phyloP scores from a whole-genome alignment of 2,329 filamentous ascomycete species.

The Apiospora pterosperma region DNA sequence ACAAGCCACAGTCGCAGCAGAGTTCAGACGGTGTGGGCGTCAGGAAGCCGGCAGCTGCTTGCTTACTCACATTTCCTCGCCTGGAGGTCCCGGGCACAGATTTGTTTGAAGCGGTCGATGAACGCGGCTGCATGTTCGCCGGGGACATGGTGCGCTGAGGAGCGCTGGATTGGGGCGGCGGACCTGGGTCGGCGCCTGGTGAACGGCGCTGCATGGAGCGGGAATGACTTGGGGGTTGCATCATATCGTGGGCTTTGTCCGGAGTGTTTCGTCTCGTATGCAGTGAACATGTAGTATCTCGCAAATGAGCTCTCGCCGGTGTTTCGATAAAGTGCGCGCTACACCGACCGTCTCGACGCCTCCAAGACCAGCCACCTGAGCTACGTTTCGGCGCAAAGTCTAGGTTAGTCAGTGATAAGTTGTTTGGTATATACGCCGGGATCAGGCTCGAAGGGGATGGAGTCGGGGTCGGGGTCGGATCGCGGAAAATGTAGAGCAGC shows the following conservation, averaged over 20 bases:
- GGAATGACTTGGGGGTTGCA: conserved; percentile 50
- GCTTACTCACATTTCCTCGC: conserved; percentile 54
- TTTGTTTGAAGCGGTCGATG: conserved; percentile 63
- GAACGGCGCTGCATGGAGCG: conserved; percentile 59
- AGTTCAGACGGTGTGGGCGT: background rate
- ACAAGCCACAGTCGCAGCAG: background rate
- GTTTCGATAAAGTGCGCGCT: conserved; percentile 1
- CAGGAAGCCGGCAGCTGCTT: background rate
- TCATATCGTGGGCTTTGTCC: conserved; percentile 20
- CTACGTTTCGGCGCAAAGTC: conserved; percentile 3
- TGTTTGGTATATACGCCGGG: background rate
- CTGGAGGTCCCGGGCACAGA: conserved; percentile 50
- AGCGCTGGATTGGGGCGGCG: conserved; percentile 46
- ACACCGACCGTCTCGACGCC: background rate
- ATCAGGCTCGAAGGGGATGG: background rate
- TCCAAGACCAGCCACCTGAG: background rate
- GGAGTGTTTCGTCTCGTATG: background rate
- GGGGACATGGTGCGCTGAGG: conserved; percentile 60
- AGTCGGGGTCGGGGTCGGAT: background rate
- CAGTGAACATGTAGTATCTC: background rate
- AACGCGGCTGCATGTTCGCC: conserved; percentile 55
- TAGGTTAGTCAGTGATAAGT: background rate
- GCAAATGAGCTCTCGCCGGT: background rate
- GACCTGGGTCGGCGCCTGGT: conserved; percentile 58
- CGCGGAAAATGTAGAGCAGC: background rate